Conservation (phyloP, 352 stramenopile species). For the Phytophthora pini region DNA sequence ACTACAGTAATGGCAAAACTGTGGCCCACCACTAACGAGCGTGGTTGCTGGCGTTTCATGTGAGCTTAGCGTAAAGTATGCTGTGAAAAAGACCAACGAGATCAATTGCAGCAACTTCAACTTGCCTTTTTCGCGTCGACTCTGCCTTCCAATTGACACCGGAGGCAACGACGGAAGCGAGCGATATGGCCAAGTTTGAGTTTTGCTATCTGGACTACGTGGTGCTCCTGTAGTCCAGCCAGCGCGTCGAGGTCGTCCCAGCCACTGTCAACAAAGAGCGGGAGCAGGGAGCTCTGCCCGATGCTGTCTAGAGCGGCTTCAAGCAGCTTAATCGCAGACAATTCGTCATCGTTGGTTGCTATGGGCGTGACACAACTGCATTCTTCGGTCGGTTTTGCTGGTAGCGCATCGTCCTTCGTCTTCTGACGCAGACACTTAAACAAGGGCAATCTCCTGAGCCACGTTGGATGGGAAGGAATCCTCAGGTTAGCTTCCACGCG, state of each 20-base stretch:
- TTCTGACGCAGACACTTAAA: not conserved
- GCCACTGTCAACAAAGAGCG: slow-evolving; percentile 15
- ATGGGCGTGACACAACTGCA: not conserved
- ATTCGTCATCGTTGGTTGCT: not conserved
- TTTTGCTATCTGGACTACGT: no score
- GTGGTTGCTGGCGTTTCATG: no score
- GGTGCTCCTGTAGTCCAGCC: not conserved
- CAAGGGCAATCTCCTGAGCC: not conserved
- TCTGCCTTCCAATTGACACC: no score
- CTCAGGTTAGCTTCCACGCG: not conserved
- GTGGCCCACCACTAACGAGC: no score
- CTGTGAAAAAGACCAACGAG: no score
- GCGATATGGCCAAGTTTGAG: no score
- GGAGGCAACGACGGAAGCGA: no score
- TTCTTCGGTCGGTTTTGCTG: not conserved
- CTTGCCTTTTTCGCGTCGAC: no score
- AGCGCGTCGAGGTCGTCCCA: slow-evolving; percentile 39
- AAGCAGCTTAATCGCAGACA: not conserved
- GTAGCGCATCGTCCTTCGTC: not conserved
- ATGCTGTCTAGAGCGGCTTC: slow-evolving; percentile 19
- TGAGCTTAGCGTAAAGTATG: no score
- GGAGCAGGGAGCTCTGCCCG: slow-evolving; percentile 18
- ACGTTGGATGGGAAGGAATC: slow-evolving; percentile 12
- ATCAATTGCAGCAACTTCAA: no score
- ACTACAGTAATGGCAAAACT: no score